These are phyloP conservation scores for Schwanniomyces vanrijiae DNA, from an alignment of 805 yeast genomes.

Conservation along the genomic window DNA sequence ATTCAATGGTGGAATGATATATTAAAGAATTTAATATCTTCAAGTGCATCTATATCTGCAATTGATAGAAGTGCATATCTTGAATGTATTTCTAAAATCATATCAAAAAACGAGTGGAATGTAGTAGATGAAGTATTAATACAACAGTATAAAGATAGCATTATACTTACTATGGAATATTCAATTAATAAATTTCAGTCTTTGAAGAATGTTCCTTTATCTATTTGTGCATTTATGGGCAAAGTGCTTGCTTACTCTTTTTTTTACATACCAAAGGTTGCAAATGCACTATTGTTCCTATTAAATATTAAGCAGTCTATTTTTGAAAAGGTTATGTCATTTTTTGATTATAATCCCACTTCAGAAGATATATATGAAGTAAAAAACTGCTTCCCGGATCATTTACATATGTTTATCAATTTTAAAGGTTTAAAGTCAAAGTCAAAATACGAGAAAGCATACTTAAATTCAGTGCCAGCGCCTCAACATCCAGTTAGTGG, in stretches of 20 bases:
- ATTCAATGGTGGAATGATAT: conserved; percentile 58
- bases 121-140: conserved; percentile 21
- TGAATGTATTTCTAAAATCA: conserved; percentile 53
- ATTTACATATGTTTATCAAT: conserved; percentile 28
- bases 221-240: conserved; percentile 65
- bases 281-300: conserved; percentile 56
- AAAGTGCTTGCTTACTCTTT: conserved; percentile 67
- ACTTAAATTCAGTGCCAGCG: conserved; percentile 36
- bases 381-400: conserved; percentile 23
- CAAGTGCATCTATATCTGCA: conserved; percentile 34
- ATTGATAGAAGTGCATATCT: conserved; percentile 52
- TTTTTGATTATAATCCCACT: conserved; percentile 1
- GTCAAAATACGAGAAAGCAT: conserved; percentile 21
- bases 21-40: conserved; percentile 21
- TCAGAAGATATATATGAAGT: conserved; percentile 2
- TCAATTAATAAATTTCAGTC: conserved; percentile 47
- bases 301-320: conserved; percentile 53
- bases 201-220: conserved; percentile 52
- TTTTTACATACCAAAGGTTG: conserved; percentile 53
- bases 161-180: conserved; percentile 55
- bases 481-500: conserved; percentile 47
- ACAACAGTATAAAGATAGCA: conserved; percentile 27
- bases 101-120: conserved; percentile 49
- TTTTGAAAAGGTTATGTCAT: conserved; percentile 26
- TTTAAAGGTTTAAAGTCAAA: conserved; percentile 36